Base-by-base conservation (phyloP, 768 basidiomycete species). In the Boletus pseudo-olivaceus region DNA sequence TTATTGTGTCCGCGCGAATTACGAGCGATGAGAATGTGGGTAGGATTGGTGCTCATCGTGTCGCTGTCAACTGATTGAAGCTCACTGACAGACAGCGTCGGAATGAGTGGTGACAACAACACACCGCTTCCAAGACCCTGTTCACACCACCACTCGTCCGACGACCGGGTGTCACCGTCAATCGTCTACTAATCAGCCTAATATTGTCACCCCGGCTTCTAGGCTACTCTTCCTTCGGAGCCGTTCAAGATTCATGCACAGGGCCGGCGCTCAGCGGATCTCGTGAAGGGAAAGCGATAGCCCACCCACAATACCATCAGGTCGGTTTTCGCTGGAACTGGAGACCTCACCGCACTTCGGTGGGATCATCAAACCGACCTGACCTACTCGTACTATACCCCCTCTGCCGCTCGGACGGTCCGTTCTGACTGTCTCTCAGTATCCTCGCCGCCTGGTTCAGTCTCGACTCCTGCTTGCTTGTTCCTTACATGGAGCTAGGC, bases 1-100 rank as follows among this genome's bases (percentile, higher is more conserved):
- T 88, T 88, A 61, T 85, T 84, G 4, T 76, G 78, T 12, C 89
- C 87, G 38, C 90, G 78, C 17, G 91, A 90, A 60, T 88, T 88
- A 63, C 91, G 84, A 9, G 91, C 91, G 58, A 93, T 93, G 66
- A 93, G 87, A 59, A 92, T 88, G 67, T 92, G 90, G 8, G 90
- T 86, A 1, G 90, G 90, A 67, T 93, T 87, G 56, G 67, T 67
- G 49, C 64, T 68, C 40, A 67, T 47, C 56, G 42, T 65, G 40
- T 5, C 3, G 23, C 20, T 17, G 15, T 23, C 46, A 10, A 23
- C 7, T 38, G n/a, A n/a, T n/a, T n/a, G 7, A 38, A n/a, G 37
- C n/a, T 19, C 37, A 23, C 4, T 23, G 23, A 23, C 23, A 7
- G 37, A 6, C n/a, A 9, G n/a, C 26, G 47, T 26, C n/a, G 17